Evolutionary conservation across 805 yeast genomes (phyloP).

Genomic region (Wickerhamomyces chaumierensis): DNA sequence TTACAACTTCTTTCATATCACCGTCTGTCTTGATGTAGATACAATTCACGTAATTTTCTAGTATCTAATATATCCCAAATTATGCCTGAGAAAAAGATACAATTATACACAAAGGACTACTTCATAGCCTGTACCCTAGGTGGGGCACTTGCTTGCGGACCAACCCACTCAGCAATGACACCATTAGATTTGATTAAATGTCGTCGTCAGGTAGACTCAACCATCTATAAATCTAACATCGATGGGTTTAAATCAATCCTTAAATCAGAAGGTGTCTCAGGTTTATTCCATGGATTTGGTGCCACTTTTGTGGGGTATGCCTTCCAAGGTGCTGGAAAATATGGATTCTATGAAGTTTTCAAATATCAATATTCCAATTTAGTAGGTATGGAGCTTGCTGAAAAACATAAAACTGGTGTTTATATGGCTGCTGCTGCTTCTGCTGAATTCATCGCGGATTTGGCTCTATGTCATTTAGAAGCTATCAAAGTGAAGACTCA

Average conservation of each 20-base stretch:
- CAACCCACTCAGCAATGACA: slow-evolving; percentile 88
- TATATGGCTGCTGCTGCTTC: slow-evolving; percentile 81
- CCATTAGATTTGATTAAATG: slow-evolving; percentile 92
- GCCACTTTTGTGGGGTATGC: slow-evolving; percentile 92
- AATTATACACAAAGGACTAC: slow-evolving; percentile 25
- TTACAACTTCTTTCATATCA: too few species aligned
- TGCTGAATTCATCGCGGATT: slow-evolving; percentile 90
- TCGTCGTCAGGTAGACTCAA: slow-evolving; percentile 77
- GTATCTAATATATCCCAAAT: not conserved
- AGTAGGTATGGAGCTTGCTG: slow-evolving; percentile 52
- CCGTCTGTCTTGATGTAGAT: too few species aligned
- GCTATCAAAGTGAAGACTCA: slow-evolving; percentile 92
- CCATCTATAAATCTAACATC: slow-evolving; percentile 60
- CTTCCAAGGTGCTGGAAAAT: slow-evolving; percentile 94
- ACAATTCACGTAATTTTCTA: too few species aligned
- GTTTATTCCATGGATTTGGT: slow-evolving; percentile 78
- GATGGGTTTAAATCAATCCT: slow-evolving; percentile 77
- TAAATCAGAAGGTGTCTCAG: slow-evolving; percentile 61
- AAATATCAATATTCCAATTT: slow-evolving; percentile 64
- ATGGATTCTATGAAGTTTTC: slow-evolving; percentile 89
- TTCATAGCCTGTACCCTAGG: slow-evolving; percentile 52
- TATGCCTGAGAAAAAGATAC: slow-evolving; percentile 5
- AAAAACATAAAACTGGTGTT: slow-evolving; percentile 58
- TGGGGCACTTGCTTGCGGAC: slow-evolving; percentile 82
- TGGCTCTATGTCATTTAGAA: slow-evolving; percentile 86